Conservation (phyloP, 1,284 basidiomycete species). For the Athelia sp. region DNA sequence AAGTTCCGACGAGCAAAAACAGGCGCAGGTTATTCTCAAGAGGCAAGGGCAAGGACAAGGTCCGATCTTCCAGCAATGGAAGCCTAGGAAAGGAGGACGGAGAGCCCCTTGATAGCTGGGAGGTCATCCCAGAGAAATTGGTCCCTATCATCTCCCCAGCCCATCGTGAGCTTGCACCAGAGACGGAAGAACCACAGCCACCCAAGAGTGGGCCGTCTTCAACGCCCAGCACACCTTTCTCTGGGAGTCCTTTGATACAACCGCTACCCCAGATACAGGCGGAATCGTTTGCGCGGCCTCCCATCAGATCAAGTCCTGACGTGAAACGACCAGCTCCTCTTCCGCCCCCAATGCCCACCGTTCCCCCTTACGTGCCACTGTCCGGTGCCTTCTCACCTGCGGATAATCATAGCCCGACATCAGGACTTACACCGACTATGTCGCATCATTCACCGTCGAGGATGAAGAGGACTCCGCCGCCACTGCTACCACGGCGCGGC, state of each 20-base stretch:
- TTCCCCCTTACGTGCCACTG: not conserved
- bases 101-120: not conserved
- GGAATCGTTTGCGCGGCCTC: too few relatives aligned
- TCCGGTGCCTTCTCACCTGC: not conserved
- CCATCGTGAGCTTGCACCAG: too few relatives aligned
- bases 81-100: not conserved
- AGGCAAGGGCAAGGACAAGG: not conserved
- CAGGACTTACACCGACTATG: not conserved
- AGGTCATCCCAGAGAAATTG: not conserved
- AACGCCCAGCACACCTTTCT: not conserved
- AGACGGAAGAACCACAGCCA: too few relatives aligned
- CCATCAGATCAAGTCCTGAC: too few relatives aligned
- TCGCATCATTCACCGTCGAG: not conserved
- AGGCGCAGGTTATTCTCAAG: not conserved
- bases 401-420: not conserved
- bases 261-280: too few relatives aligned
- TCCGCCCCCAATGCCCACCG: not conserved
- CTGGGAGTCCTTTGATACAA: too few relatives aligned
- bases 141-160: too few relatives aligned
- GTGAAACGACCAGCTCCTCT: not conserved
- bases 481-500: not conserved
- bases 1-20: too few relatives aligned
- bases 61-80: not conserved
- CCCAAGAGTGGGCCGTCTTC: not conserved
- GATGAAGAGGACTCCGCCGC: not conserved